phyloP scores from a whole-genome alignment of 2,329 filamentous ascomycete genomes.

The Aspergillus vadensis region DNA sequence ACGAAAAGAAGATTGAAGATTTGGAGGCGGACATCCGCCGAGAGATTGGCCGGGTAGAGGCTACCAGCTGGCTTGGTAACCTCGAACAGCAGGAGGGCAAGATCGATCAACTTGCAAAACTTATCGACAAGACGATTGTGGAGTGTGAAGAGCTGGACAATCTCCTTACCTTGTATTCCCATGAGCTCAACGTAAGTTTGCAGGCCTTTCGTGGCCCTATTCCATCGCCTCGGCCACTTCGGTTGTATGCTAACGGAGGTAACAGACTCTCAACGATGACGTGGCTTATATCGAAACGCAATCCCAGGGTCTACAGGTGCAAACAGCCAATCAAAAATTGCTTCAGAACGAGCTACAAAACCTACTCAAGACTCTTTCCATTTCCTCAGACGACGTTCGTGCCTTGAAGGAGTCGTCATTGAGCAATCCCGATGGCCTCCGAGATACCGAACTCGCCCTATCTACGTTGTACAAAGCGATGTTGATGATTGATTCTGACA shows the following conservation, averaged over 20 bases:
- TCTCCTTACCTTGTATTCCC: conserved; percentile 87
- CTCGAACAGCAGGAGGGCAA: conserved; percentile 84
- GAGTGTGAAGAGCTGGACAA: conserved; percentile 98
- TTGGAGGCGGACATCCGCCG: conserved; percentile 81
- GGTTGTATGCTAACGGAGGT: conserved; percentile 26
- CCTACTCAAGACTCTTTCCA: conserved; percentile 87
- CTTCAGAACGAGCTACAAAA: conserved; percentile 86
- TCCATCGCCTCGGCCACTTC: background rate
- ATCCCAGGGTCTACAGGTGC: conserved; percentile 93
- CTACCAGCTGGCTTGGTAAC: conserved; percentile 86
- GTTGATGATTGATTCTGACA: conserved; percentile 84
- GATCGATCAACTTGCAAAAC: conserved; percentile 78
- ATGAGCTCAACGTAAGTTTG: conserved; percentile 78
- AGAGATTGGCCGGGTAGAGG: conserved; percentile 86
- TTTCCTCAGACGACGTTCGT: conserved; percentile 73
- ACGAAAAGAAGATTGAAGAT: conserved; percentile 73
- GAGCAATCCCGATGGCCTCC: conserved; percentile 68
- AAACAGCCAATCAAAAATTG: conserved; percentile 94
- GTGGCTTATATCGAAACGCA: conserved; percentile 97
- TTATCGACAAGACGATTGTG: conserved; percentile 85
- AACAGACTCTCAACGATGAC: conserved; percentile 86
- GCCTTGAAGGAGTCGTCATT: conserved; percentile 73
- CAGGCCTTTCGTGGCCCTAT: too few relatives aligned
- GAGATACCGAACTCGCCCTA: conserved; percentile 75
- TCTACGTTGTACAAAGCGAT: conserved; percentile 88